Evolutionary conservation across 805 yeast genomes (phyloP), one percentile per base, ranked within the genome.

Genomic region (Kodamaea kakaduensis): DNA sequence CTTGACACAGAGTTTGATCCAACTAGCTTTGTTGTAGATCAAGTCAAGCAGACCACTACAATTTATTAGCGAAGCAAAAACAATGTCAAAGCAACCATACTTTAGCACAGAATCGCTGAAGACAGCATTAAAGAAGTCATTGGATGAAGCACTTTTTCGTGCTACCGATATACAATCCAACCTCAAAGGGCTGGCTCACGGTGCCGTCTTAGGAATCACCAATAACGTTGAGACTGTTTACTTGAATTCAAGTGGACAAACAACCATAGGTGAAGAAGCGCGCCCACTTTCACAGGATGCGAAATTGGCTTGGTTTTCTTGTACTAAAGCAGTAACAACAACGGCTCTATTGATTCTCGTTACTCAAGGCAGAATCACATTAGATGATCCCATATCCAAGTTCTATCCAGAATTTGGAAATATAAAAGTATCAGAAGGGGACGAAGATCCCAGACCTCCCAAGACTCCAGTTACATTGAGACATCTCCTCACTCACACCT

Each of bases 311-410:
- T 45, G 31, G 16, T 60, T 40, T 34, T 62, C 68, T 5, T 56
- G 58, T 26, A 56, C 67, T 6, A 63, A 63, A 39, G 44, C 64
- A 6, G 45, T 63, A 25, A 60, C 72, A 1, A 56, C 37, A 6
- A 54, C 60, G 50, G 70, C 63, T 3, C 41, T 58, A n/a, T 48
- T 66, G 21, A 51, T 54, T 17, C 52, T 67, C 16, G 51, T 50
- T 25, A 67, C 64, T 20, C 51, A 51, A 17, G 64, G 62, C 0
- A 41, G 43, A 25, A 41, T 67, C 5, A 52, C 56, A 5, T 43
- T 67, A 31, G 69, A 66, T 30, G 50, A 31, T 3, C 67, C 67
- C 1, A 67, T 59, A 3, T 42, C 46, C 10, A 43, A 39, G 10
- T 58, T 58, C 37, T 32, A 64, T n/a, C 71, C 71, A 0, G 45